Evolutionary conservation across 768 basidiomycete genomes (phyloP), one percentile per base, ranked within the genome.

Genomic region (Lyophyllum semitale): DNA sequence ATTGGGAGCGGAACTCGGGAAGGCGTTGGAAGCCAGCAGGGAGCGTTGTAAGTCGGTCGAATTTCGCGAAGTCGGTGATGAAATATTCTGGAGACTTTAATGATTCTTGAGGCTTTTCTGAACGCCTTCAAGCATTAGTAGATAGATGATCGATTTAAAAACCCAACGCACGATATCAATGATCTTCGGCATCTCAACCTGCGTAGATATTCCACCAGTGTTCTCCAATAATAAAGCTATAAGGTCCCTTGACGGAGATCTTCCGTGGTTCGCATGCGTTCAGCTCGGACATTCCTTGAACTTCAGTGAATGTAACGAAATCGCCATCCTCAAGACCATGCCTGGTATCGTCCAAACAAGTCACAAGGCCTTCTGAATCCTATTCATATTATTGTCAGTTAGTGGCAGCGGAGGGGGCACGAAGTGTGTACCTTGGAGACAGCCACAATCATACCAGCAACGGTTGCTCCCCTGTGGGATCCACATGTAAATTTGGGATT

Each of bases 251-350:
- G 58, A 96, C 93, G 15, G 89, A 77, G 33, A 99, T 75, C 71
- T 95, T 98, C 49, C 94, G 81, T 17, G 97, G 93, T 67, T 95
- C 91, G 66, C 92, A 93, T 3, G 79, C 89, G 63, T 98, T 98
- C 29, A 98, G 73, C 65, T 92, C 91, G 23, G 82, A 78, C 93
- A 97, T 96, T 32, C 97, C 97, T 72, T 95, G 89, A 23, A 99
- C 86, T 74, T 99, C 97, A 17, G 84, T 82, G 76, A 99, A 98
- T 4, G 97, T 95, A 22, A 98, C 95, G 64, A 88, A 98, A 67
- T 98, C 94, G 15, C 97, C 97, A 68, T 98, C 97, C 70, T 98
- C 95, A n/a, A 99, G 82, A 18, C 97, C 97, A 69, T 98, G 97
- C 55, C 97, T 84, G 9, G 96, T 90, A 76, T 99, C 97, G 62